These are phyloP conservation scores for Carallia brachiata DNA, from an alignment of 345 rosid species.

Conservation along the genomic window DNA sequence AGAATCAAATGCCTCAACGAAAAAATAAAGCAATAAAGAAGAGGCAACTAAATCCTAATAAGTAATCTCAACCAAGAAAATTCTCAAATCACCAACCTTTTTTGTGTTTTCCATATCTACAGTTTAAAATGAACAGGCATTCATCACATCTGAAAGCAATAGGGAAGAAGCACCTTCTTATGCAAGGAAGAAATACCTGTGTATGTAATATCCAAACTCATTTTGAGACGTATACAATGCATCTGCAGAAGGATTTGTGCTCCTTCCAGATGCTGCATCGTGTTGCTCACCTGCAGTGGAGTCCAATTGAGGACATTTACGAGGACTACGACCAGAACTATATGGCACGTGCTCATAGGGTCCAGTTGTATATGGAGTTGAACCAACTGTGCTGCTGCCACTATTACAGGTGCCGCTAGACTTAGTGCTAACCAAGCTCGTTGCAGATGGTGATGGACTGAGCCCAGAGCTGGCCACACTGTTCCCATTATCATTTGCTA, in stretches of 20 bases:
- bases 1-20: not conserved
- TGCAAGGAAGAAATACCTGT: constrained; percentile 42
- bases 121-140: not conserved
- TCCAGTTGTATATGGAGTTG: constrained; percentile 55
- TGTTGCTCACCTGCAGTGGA: constrained; percentile 37
- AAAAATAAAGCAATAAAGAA: constrained; percentile 11
- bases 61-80: not conserved
- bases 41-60: constrained; percentile 9
- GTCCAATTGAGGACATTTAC: constrained; percentile 49
- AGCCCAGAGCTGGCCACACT: constrained; percentile 40
- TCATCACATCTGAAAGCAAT: constrained; percentile 13
- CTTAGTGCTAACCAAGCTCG: constrained; percentile 62
- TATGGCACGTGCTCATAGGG: constrained; percentile 56
- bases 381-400: constrained; percentile 49
- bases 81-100: not conserved
- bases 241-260: constrained; percentile 33
- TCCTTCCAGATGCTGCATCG: constrained; percentile 37
- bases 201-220: constrained; percentile 51
- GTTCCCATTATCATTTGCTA: constrained; percentile 51
- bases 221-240: constrained; percentile 41
- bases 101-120: not conserved
- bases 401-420: constrained; percentile 54
- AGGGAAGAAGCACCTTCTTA: not conserved
- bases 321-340: constrained; percentile 39
- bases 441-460: constrained; percentile 54